Evolutionary conservation across 371 early-diverging fungal genomes (phyloP).

Genomic region (Mucor indicus): DNA sequence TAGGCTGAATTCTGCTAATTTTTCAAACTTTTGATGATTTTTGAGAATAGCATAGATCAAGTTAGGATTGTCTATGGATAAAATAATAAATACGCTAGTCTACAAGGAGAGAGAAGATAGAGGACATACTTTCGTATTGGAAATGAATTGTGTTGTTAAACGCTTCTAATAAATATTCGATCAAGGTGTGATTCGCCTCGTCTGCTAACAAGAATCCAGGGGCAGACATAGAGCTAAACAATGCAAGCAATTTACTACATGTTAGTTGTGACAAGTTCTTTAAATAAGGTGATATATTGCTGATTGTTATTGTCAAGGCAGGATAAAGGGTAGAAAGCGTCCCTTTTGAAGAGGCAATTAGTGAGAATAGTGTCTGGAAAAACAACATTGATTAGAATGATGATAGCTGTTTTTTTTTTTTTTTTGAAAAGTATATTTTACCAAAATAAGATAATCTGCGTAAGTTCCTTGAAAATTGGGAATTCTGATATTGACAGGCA

Average conservation of each 20-base stretch:
- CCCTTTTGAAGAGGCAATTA: constrained; percentile 75
- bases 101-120: background rate
- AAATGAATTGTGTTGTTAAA: constrained; percentile 83
- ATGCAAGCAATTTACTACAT: constrained; percentile 64
- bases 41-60: constrained; percentile 77
- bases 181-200: constrained; percentile 70
- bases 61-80: constrained; percentile 59
- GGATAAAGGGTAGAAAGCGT: constrained; percentile 72
- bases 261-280: constrained; percentile 74
- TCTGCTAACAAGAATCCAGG: constrained; percentile 79
- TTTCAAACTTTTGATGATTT: constrained; percentile 62
- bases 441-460: constrained; percentile 79
- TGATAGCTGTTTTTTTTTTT: background rate
- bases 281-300: constrained; percentile 81
- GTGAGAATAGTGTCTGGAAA: constrained; percentile 62
- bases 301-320: constrained; percentile 71
- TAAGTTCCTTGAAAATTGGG: constrained; percentile 78
- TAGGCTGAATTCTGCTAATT: constrained; percentile 64
- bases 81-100: background rate
- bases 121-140: constrained; percentile 56
- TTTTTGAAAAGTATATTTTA: constrained; percentile 10
- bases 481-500: constrained; percentile 65
- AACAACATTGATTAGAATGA: background rate
- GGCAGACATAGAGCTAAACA: constrained; percentile 74
- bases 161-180: constrained; percentile 73